phyloP scores from a whole-genome alignment of 202 grass and related monocot genomes.

The Setaria italica region DNA sequence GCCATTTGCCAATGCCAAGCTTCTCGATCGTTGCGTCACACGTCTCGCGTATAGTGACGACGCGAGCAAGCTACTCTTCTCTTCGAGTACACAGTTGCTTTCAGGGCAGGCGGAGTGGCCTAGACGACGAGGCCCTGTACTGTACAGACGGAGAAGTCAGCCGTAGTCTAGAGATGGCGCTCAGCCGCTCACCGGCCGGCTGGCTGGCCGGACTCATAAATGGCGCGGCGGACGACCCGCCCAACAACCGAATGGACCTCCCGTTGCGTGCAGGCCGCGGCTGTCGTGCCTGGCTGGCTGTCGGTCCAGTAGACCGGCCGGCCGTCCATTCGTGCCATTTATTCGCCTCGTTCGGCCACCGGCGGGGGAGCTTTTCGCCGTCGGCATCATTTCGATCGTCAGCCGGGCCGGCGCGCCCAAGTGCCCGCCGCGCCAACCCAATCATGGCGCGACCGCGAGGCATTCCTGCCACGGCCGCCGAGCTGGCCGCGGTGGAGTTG shows the following conservation, averaged over 20 bases:
- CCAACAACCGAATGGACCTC: not conserved
- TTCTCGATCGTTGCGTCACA: not conserved
- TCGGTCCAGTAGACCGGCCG: not conserved
- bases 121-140: not conserved
- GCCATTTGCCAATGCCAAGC: not conserved
- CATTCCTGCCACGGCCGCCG: not conserved
- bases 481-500: not conserved
- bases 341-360: not conserved
- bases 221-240: not conserved
- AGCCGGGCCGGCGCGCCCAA: not conserved
- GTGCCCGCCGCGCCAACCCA: not conserved
- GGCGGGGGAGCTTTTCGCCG: not conserved
- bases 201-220: constrained; percentile 10
- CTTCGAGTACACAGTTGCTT: not conserved
- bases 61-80: not conserved
- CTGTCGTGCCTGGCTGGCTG: not conserved
- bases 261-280: not conserved
- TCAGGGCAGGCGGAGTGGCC: not conserved
- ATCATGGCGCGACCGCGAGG: constrained; percentile 11
- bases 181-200: constrained; percentile 20
- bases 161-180: not conserved
- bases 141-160: not conserved
- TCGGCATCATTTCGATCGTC: not conserved
- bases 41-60: not conserved
- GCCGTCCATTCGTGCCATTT: constrained; percentile 10